Conservation (phyloP, 2,329 filamentous ascomycete genomes). For the Penicillium sp. region DNA sequence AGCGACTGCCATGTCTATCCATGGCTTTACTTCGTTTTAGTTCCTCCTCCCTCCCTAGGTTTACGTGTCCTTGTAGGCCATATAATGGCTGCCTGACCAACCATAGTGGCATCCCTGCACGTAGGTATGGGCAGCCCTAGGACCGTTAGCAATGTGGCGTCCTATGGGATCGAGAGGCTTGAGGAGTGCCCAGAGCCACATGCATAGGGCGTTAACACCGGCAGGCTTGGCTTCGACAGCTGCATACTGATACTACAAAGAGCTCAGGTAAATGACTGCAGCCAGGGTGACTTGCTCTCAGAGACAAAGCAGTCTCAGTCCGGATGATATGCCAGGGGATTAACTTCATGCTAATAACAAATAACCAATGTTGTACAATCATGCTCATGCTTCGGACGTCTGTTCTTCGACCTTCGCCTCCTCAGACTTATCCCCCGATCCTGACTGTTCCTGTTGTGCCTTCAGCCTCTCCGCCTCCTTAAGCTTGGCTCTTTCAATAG, state of each 20-base stretch:
- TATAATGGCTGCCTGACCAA: background rate
- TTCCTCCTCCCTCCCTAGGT: background rate
- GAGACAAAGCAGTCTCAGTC: background rate
- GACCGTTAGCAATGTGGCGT: no score
- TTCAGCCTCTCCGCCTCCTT: conserved; percentile 17
- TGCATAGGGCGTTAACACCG: no score
- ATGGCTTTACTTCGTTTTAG: background rate
- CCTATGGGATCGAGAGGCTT: no score
- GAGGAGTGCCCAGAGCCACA: no score
- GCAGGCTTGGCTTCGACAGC: background rate
- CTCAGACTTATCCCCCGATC: conserved; percentile 1
- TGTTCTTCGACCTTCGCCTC: background rate
- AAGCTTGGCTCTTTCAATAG: conserved; percentile 42
- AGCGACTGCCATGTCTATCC: background rate
- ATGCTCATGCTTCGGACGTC: conserved; percentile 1
- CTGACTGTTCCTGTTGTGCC: conserved; percentile 8
- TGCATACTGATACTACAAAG: background rate
- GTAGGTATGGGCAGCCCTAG: no score
- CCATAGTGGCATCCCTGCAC: no score
- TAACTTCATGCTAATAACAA: conserved; percentile 3
- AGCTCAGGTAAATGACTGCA: background rate
- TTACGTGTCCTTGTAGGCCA: background rate
- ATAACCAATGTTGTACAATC: conserved; percentile 2
- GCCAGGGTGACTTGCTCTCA: background rate
- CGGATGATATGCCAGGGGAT: background rate